These are phyloP conservation scores for Leucocoprinus sp. DNA, from an alignment of 768 basidiomycete genomes.

Conservation along the genomic window DNA sequence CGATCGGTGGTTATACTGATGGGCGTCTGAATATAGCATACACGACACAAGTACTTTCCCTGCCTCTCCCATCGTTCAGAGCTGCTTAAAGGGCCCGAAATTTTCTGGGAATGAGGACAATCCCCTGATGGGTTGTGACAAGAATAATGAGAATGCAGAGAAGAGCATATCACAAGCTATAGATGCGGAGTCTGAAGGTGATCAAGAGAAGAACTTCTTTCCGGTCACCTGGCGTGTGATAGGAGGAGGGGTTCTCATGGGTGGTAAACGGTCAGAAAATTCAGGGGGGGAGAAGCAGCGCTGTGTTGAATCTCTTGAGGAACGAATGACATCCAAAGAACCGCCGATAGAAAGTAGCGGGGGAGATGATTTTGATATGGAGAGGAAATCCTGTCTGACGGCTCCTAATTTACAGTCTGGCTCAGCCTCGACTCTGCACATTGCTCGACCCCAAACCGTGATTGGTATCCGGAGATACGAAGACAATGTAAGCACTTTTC, in stretches of 20 bases:
- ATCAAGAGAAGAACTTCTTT: slow-evolving; percentile 37
- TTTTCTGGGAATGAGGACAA: background rate
- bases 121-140: background rate
- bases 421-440: slow-evolving; percentile 13
- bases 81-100: slow-evolving; percentile 3
- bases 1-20: background rate
- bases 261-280: slow-evolving; percentile 21
- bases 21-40: slow-evolving; percentile 26
- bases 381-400: background rate
- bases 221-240: slow-evolving; percentile 73
- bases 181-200: slow-evolving; percentile 23
- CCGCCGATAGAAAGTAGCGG: background rate
- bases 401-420: slow-evolving; percentile 6
- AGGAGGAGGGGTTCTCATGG: slow-evolving; percentile 67
- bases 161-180: slow-evolving; percentile 4
- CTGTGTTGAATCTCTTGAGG: background rate
- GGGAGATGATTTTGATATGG: background rate
- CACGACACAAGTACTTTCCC: slow-evolving; percentile 27
- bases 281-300: background rate
- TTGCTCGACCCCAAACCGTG: background rate
- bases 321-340: too few relatives aligned
- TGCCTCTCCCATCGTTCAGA: slow-evolving; percentile 10
- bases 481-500: slow-evolving; percentile 20
- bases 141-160: background rate
- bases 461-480: background rate